These are phyloP conservation scores for Polytrichum commune DNA, from an alignment of 225 moss, liverwort and hornwort genomes.

Conservation along the genomic window DNA sequence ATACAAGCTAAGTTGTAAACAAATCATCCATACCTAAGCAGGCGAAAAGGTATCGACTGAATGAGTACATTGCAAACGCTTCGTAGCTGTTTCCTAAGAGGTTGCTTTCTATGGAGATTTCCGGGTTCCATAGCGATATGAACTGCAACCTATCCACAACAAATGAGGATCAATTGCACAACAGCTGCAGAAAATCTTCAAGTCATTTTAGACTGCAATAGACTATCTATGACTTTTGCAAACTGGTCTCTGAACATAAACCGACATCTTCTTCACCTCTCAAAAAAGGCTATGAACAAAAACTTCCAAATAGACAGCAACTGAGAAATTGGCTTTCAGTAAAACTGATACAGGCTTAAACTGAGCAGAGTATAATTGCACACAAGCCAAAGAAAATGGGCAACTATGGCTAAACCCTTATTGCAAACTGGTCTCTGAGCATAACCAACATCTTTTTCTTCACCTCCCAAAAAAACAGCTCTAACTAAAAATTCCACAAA, in stretches of 20 bases:
- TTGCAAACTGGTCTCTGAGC: no score
- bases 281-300: no score
- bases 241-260: no score
- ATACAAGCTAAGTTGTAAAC: not conserved
- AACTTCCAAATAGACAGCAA: no score
- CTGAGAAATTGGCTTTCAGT: not conserved
- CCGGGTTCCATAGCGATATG: conserved; percentile 68
- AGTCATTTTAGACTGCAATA: not conserved
- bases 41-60: conserved; percentile 86
- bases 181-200: not conserved
- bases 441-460: no score
- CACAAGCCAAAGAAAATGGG: no score
- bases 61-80: conserved; percentile 90
- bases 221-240: not conserved
- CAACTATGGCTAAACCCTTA: no score
- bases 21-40: conserved; percentile 61
- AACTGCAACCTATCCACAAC: conserved; percentile 69
- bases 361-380: not conserved
- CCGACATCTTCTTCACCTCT: no score
- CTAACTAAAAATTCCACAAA: no score
- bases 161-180: conserved; percentile 18
- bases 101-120: conserved; percentile 65
- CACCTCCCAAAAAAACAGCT: no score
- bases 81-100: conserved; percentile 91
- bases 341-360: not conserved